phyloP scores from a whole-genome alignment of 2,329 filamentous ascomycete genomes.

The Beauveria medogensis region DNA sequence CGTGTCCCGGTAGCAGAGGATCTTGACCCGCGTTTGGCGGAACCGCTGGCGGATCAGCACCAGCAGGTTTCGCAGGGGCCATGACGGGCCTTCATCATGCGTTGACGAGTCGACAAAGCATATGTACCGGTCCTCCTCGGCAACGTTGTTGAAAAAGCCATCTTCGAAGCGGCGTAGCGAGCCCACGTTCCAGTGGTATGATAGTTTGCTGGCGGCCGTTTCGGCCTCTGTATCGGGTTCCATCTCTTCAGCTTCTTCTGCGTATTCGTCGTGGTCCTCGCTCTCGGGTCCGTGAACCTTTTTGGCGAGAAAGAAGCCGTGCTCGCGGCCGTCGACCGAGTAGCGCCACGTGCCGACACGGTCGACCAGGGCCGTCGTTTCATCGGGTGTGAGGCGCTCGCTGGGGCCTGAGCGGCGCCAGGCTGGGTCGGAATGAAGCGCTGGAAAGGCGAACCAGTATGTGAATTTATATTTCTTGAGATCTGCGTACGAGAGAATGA shows the following conservation, averaged over 20 bases:
- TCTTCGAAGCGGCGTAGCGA: constrained; percentile 71
- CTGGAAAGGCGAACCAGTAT: constrained; percentile 97
- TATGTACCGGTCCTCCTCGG: constrained; percentile 69
- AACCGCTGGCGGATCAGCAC: constrained; percentile 78
- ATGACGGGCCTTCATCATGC: constrained; percentile 78
- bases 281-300: constrained; percentile 41
- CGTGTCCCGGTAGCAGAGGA: constrained; percentile 84
- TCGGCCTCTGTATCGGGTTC: constrained; percentile 40
- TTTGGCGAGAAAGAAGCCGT: constrained; percentile 95
- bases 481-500: constrained; percentile 86
- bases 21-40: constrained; percentile 65
- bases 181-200: constrained; percentile 70
- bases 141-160: constrained; percentile 73
- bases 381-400: constrained; percentile 51
- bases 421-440: constrained; percentile 76
- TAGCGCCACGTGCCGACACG: constrained; percentile 83
- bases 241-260: constrained; percentile 18
- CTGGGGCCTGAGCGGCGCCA: constrained; percentile 61
- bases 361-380: constrained; percentile 74
- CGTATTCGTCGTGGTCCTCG: constrained; percentile 15
- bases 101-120: constrained; percentile 91
- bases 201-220: constrained; percentile 39
- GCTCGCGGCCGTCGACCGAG: constrained; percentile 70
- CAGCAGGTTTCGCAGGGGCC: constrained; percentile 85
- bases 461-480: constrained; percentile 95